Evolutionary conservation across 441 rosid species (phyloP).

Genomic region (Eruca vesicaria): DNA sequence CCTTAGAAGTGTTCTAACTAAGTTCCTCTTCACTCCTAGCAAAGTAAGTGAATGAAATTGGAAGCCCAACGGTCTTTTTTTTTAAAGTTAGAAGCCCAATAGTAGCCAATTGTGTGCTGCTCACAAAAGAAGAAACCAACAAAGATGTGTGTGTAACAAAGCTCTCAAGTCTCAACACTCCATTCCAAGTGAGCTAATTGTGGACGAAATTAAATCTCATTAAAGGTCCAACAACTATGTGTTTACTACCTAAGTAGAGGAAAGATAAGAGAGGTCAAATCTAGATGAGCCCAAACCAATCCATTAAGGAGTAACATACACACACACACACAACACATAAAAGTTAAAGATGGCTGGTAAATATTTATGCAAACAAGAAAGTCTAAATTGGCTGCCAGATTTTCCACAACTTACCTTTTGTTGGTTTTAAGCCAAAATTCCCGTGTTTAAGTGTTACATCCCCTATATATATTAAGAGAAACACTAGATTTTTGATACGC

Average conservation of each 20-base stretch:
- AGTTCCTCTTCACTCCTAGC: background rate
- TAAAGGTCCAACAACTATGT: background rate
- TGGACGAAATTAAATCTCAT: background rate
- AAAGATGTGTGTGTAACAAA: background rate
- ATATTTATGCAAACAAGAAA: background rate
- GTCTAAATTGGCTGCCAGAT: background rate
- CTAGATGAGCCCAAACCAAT: background rate
- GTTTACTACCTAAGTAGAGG: background rate
- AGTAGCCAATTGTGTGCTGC: background rate
- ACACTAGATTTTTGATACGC: too few relatives aligned
- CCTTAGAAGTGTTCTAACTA: background rate
- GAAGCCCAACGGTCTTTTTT: background rate
- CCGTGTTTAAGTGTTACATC: too few relatives aligned
- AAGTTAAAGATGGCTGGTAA: background rate
- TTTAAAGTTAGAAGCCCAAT: background rate
- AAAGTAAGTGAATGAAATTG: background rate
- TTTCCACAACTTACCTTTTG: background rate
- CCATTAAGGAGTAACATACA: background rate
- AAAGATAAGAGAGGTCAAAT: background rate
- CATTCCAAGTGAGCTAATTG: background rate
- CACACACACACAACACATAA: background rate
- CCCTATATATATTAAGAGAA: too few relatives aligned
- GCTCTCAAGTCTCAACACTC: background rate
- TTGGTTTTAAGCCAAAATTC: too few relatives aligned
- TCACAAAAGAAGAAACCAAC: too few relatives aligned